Evolutionary conservation across 176 grass and related monocot species (phyloP), one percentile per base, ranked within the genome.

Genomic region (Leersia perrieri): DNA sequence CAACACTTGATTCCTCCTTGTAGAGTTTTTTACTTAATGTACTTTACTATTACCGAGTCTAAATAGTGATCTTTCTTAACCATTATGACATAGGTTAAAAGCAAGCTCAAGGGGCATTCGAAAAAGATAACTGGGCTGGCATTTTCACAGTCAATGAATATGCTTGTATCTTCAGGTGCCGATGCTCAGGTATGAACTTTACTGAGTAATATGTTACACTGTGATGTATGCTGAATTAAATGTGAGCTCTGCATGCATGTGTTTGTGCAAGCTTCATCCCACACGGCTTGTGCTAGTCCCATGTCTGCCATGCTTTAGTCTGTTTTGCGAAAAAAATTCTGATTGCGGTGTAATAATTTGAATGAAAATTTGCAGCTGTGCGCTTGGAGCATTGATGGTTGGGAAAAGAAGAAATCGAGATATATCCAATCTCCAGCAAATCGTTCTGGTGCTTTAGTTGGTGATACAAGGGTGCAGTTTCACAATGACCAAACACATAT

Each of bases 101-200:
- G 87, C 72, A 99, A 99, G 82, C 89, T 99, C 49, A 99, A 96
- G 80, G 92, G 97, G 25, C 97, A 99, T 87, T 93, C 95, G 77
- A 96, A 99, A 82, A 95, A 90, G 76, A 93, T 99, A 23, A 99
- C 93, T 36, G 97, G 97, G n/a, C 91, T 99, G 41, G 97, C 97
- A 64, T 99, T 99, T 88, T 96, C 97, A 11, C 93, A 99, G 80
- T 82, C 80, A 34, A 80, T 99, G 79, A 96, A 96, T 86, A 91
- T 96, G 13, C 89, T 99, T 51, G 91, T 99, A 67, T 99, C 97
- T 39, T 99, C 97, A 66, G 97, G 97, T 7, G 97, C 97, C 66
- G 97, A 99, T 90, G 93, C 93, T 49, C 97, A 99, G 93, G 97
- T 99, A 91, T 66, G 67, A 53, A 63, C 55, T 80, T 70, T 31